Base-by-base conservation (phyloP, 2,329 filamentous ascomycete genomes). In the Sclerotinia trifoliorum region DNA sequence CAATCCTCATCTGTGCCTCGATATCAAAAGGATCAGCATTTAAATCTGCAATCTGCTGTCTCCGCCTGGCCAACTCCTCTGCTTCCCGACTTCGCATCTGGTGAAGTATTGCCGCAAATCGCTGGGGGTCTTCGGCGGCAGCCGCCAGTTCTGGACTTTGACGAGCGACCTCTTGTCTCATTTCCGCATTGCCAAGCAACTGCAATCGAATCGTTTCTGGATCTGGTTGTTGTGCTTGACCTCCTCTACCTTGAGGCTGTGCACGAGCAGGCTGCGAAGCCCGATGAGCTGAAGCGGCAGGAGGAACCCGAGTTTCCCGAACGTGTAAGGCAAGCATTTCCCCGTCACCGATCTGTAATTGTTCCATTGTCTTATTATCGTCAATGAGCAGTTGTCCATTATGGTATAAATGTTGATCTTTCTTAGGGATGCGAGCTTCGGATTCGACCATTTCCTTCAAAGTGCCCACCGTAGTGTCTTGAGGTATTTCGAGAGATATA, bases 21-120 rank as follows among this genome's bases (percentile, higher is more conserved):
- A 93, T 82, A 77, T 99, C 94, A 80, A 98, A 97, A 0, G 94
- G 94, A 76, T 99, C 95, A 13, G 93, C 90, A 78, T 98, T 97
- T 70, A 98, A 83, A 76, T 91, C 85, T 70, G 89, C 89, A 74
- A 97, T 94, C 78, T 94, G 89, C 65, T 91, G 88, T 78, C 94
- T 88, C 69, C 94, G 90, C 78, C 94, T 90, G 39, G 85, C 84
- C 70, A 94, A 90, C 68, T 89, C 86, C 68, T 91, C 85, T 63
- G 88, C 85, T 75, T 96, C 90, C 68, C 88, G 84, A 69, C 89
- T 85, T 72, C 89, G 85, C 78, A 90, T 88, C 69, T 87, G 84
- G 66, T 85, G 81, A 76, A 91, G 90, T 51, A 92, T 83, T 71
- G 92, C 85, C 48, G 89, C 87, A 79, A 97, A 99, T 65, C 87